Base-by-base conservation (phyloP, 176 grass and related monocot genomes). In the Ananas comosus region DNA sequence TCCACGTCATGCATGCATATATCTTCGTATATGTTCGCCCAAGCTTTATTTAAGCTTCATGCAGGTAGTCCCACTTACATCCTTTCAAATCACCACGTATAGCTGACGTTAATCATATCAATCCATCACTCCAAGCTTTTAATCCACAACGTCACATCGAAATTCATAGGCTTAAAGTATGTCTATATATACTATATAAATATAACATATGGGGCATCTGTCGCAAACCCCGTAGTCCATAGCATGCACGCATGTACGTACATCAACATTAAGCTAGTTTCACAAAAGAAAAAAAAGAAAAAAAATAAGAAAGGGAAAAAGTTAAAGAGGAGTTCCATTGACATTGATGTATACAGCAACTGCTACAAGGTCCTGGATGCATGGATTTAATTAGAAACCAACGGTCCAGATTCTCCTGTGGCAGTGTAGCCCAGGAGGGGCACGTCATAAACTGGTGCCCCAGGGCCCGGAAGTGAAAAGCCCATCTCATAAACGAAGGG, bases 401-500 rank as follows among this genome's bases (percentile, higher is more conserved):
- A 65, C 51, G 85, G 78, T 63, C 74, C 80, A 21, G 82, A 84
- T 82, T 42, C 88, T 81, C 53, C 85, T 70, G 63, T 69, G 54
- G 74, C 54, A 69, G 57, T 73, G 23, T 63, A 57, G 24, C 64
- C 81, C 70, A 78, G 16, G 11, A 74, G 65, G 18, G 58, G 58
- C 48, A 64, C 17, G 42, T 65, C 58, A 50, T 49, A 64, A 61
- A 18, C 77, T 78, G 80, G 73, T 13, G 23, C 24, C 16, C 23
- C 51, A 0, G 10, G 51, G 1, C 56, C 54, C 11, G 49, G 33
- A 11, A 33, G 71, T 53, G 74, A 16, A 73, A 76, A 82, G 65
- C 66, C 84, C 66, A 77, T 42, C 79, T 87, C 88, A 79, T 88
- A 87, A 50, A 86, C 54, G 66, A 87, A 66, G 21, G 85, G 70